A percentile compares a stretch with the other conserved stretches of the same genome.
These are phyloP conservation scores for Mycothermus thermophilus DNA, from an alignment of 495 filamentous ascomycete genomes.

Conservation along the genomic window DNA sequence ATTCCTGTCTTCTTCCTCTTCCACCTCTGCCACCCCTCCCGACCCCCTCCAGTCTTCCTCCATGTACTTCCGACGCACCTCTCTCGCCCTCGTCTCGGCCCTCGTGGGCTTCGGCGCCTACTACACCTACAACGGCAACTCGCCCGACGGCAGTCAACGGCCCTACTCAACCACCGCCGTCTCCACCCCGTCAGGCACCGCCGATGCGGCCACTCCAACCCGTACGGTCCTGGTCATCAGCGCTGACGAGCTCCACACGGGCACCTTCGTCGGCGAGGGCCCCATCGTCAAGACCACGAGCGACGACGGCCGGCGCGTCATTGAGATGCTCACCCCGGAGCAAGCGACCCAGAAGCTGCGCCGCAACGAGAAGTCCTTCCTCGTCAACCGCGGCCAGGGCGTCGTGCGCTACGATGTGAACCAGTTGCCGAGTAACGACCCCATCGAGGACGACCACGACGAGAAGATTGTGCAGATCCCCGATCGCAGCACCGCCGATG, in stretches of 20 bases:
- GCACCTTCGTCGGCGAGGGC: conserved; percentile 61
- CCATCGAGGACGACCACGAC: conserved; percentile 95
- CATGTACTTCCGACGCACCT: conserved; percentile 36
- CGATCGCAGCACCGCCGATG: conserved; percentile 28
- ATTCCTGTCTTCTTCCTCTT: conserved; percentile 11
- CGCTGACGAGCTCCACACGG: conserved; percentile 71
- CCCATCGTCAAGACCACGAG: conserved; percentile 79
- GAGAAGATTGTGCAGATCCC: conserved; percentile 94
- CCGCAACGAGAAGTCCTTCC: conserved; percentile 77
- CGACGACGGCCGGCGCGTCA: conserved; percentile 60
- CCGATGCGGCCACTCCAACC: conserved; percentile 16
- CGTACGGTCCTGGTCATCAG: conserved; percentile 58
- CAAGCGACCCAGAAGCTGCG: conserved; percentile 84
- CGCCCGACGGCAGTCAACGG: conserved; percentile 15
- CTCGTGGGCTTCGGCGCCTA: conserved; percentile 39
- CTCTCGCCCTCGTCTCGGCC: conserved; percentile 30
- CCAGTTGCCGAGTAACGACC: conserved; percentile 89
- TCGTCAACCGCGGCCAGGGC: conserved; percentile 78
- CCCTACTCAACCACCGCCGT: conserved; percentile 9
- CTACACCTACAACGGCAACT: conserved; percentile 31
- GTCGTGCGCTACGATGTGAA: conserved; percentile 94
- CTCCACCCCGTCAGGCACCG: conserved; percentile 9
- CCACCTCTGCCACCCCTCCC: conserved; percentile 9
- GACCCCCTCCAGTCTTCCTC: conserved; percentile 34
- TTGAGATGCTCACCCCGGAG: conserved; percentile 93